Evolutionary conservation across 2,329 filamentous ascomycete genomes (phyloP).

Genomic region (Onygena corvina): DNA sequence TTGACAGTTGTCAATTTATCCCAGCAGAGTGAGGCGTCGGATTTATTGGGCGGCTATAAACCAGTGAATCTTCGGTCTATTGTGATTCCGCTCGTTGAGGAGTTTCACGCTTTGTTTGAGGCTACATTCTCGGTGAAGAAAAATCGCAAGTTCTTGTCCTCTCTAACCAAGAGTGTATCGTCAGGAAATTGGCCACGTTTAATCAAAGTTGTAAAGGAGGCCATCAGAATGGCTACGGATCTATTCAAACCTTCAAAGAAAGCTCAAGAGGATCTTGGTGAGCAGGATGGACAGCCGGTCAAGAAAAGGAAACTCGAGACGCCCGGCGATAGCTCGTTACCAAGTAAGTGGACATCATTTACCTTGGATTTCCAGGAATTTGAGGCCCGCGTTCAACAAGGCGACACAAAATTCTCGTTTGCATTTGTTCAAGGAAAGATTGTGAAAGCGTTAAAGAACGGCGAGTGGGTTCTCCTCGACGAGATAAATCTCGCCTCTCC

Average conservation of each 20-base stretch:
- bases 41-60: slow-evolving; percentile 91
- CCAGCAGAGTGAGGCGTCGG: slow-evolving; percentile 94
- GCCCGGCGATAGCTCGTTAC: slow-evolving; percentile 42
- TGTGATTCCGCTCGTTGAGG: slow-evolving; percentile 79
- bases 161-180: slow-evolving; percentile 64
- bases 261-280: slow-evolving; percentile 33
- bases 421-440: slow-evolving; percentile 94
- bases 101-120: slow-evolving; percentile 81
- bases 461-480: slow-evolving; percentile 92
- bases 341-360: slow-evolving; percentile 71
- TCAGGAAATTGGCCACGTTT: slow-evolving; percentile 80
- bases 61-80: slow-evolving; percentile 82
- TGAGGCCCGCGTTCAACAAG: slow-evolving; percentile 61
- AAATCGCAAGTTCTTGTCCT: slow-evolving; percentile 75
- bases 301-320: slow-evolving; percentile 59
- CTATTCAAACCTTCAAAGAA: slow-evolving; percentile 46
- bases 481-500: slow-evolving; percentile 94
- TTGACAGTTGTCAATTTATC: slow-evolving; percentile 90
- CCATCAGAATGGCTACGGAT: slow-evolving; percentile 71
- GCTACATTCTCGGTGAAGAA: slow-evolving; percentile 77
- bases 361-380: slow-evolving; percentile 62
- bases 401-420: slow-evolving; percentile 73
- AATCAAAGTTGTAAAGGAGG: slow-evolving; percentile 76
- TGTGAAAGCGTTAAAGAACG: slow-evolving; percentile 87
- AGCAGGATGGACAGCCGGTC: slow-evolving; percentile 42